Evolutionary conservation across 2,329 filamentous ascomycete species (phyloP), one percentile per base, ranked within the genome.

Genomic region (Alternaria angustiovoidea): DNA sequence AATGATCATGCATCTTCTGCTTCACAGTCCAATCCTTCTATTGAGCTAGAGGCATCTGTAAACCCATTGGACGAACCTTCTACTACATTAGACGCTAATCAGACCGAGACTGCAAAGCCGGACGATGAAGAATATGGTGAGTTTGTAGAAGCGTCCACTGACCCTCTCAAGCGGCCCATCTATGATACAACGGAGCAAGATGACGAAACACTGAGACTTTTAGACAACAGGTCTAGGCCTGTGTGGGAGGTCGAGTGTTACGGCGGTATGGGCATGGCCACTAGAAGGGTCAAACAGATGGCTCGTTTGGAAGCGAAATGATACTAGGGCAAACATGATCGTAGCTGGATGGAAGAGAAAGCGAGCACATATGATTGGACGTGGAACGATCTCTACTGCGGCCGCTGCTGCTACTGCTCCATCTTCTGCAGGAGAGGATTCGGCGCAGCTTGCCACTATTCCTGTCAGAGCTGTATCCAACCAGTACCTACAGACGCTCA

Each of bases 81-180:
- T 32, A n/a, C 5, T 20, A 34, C 4, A 24, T 1, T 2, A 36
- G 32, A 14, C 26, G 46, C 48, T 28, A 12, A 4, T n/a, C 52
- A 44, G 4, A 20, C 43, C 16, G 14, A 36, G 14, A 12, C 32
- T 16, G 49, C 51, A 16, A 22, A 57, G 9, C 43, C 48, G 11
- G 54, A 56, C 2, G 34, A 65, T 8, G 61, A 63, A 26, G 59
- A 61, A 2, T 61, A 63, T 32, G 57, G 57, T n/a, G 56, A 61
- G 20, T 60, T 63, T 39, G 51, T 59, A 32, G 38, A 32, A 8
- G 48, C 48, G 42, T 54, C 51, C 6, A 30, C 36, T 39, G 57
- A 53, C 20, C 44, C 39, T 14, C 49, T 53, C 32, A 44, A 51
- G 20, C 54, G 48, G 11, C 62, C 61, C 5, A 11, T 64, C 9